Evolutionary conservation across 31 red algal species (phyloP).

Genomic region (Bonnemaisonia californica): DNA sequence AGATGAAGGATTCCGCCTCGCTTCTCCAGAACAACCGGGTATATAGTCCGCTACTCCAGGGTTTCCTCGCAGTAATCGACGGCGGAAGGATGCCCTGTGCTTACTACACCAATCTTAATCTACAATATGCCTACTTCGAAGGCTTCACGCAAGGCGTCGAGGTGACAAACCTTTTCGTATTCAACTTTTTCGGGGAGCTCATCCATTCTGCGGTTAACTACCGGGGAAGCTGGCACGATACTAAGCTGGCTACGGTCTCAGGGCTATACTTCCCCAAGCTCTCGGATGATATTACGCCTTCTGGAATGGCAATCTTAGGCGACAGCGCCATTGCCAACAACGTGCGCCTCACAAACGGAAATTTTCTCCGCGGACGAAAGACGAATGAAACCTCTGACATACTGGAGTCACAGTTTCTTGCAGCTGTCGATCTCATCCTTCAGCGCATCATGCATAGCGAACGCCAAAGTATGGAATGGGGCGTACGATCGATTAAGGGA

Average conservation of each 20-base stretch:
- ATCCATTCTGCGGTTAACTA: conserved; percentile 18
- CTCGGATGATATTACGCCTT: neutral
- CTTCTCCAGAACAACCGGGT: neutral
- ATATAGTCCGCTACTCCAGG: conserved; percentile 1
- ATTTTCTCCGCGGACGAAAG: neutral
- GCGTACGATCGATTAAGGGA: neutral
- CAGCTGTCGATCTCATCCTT: neutral
- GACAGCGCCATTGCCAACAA: conserved; percentile 10
- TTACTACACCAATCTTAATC: conserved; percentile 12
- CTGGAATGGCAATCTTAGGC: neutral
- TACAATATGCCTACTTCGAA: conserved; percentile 26
- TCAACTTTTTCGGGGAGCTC: conserved; percentile 30
- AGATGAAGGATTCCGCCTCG: conserved; percentile 7
- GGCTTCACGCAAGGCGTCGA: conserved; percentile 12
- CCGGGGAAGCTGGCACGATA: conserved; percentile 31
- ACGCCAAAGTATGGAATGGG: neutral
- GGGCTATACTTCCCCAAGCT: conserved; percentile 15
- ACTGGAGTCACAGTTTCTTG: neutral
- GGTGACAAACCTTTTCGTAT: conserved; percentile 13
- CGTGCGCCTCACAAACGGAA: neutral
- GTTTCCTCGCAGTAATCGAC: conserved; percentile 4
- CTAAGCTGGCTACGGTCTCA: conserved; percentile 1
- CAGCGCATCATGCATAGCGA: neutral
- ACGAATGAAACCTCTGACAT: conserved; percentile 15
- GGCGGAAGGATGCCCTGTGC: conserved; percentile 20